These are phyloP conservation scores for Xylariaceae sp. DNA, from an alignment of 2,329 filamentous ascomycete species.

Conservation along the genomic window DNA sequence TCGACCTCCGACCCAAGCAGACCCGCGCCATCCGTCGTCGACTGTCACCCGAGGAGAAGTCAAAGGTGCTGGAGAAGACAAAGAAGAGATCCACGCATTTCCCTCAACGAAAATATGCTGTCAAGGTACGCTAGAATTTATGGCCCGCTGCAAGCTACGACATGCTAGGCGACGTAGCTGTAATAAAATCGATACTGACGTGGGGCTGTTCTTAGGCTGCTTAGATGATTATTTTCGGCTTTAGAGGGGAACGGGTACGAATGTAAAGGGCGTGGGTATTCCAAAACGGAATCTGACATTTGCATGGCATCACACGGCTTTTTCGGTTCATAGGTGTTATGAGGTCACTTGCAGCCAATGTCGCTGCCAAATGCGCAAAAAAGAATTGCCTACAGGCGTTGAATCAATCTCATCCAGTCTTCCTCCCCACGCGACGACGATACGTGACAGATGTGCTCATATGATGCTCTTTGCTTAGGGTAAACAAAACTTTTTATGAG, in stretches of 20 bases:
- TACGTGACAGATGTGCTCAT: conserved; percentile 23
- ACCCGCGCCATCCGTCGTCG: conserved; percentile 97
- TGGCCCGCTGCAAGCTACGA: background rate
- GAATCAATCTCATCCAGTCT: conserved; percentile 26
- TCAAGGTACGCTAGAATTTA: conserved; percentile 74
- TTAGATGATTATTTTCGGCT: conserved; percentile 34
- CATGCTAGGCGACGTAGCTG: background rate
- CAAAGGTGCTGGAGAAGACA: conserved; percentile 86
- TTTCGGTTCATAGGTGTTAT: conserved; percentile 47
- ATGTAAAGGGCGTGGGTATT: conserved; percentile 43
- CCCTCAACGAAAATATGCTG: conserved; percentile 97
- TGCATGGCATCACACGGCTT: conserved; percentile 48
- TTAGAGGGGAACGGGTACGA: conserved; percentile 34
- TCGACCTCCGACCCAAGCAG: conserved; percentile 98
- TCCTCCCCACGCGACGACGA: conserved; percentile 9
- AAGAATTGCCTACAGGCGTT: conserved; percentile 38
- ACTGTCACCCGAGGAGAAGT: conserved; percentile 89
- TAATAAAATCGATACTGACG: conserved; percentile 8
- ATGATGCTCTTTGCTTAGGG: conserved; percentile 16
- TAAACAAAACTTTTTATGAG: conserved; percentile 4
- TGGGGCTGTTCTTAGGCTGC: conserved; percentile 31
- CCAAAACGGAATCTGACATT: conserved; percentile 45
- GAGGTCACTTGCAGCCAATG: conserved; percentile 45
- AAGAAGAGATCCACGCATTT: conserved; percentile 97
- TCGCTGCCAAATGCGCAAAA: conserved; percentile 43